phyloP scores from a whole-genome alignment of 163 green algal species.

The Dunaliella salina region DNA sequence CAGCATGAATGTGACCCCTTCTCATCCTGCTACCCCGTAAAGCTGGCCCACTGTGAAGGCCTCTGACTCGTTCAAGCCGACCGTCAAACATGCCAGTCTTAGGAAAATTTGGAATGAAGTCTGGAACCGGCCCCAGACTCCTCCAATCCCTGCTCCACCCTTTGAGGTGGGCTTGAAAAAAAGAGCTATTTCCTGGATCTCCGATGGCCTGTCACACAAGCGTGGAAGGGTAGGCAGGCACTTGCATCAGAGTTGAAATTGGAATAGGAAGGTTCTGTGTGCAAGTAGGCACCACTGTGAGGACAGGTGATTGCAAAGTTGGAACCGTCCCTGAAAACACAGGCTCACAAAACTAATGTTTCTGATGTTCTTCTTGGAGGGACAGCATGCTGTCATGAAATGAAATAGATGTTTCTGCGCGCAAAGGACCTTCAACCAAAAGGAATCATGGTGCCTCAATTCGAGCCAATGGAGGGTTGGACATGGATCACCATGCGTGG shows the following conservation, averaged over 20 bases:
- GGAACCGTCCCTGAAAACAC: too few species aligned
- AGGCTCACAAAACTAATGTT: too few species aligned
- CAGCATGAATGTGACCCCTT: neutral
- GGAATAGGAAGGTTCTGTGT: neutral
- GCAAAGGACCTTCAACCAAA: too few species aligned
- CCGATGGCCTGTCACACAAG: neutral
- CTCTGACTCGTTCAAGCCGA: neutral
- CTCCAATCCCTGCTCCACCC: neutral
- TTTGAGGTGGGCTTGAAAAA: neutral
- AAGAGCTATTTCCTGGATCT: neutral
- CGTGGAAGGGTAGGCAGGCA: too few species aligned
- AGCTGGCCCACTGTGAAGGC: neutral
- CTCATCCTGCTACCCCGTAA: neutral
- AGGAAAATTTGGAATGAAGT: neutral
- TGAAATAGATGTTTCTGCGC: too few species aligned
- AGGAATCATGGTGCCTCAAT: too few species aligned
- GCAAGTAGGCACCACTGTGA: neutral
- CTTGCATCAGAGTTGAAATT: too few species aligned
- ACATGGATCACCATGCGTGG: too few species aligned
- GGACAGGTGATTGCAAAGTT: neutral
- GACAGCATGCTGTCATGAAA: too few species aligned
- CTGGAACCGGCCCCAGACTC: neutral
- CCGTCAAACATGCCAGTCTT: neutral
- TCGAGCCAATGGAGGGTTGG: too few species aligned
- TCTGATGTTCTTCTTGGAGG: too few species aligned